Evolutionary conservation across 331 rosid genomes (phyloP).

Genomic region (Dryas integrifolia): DNA sequence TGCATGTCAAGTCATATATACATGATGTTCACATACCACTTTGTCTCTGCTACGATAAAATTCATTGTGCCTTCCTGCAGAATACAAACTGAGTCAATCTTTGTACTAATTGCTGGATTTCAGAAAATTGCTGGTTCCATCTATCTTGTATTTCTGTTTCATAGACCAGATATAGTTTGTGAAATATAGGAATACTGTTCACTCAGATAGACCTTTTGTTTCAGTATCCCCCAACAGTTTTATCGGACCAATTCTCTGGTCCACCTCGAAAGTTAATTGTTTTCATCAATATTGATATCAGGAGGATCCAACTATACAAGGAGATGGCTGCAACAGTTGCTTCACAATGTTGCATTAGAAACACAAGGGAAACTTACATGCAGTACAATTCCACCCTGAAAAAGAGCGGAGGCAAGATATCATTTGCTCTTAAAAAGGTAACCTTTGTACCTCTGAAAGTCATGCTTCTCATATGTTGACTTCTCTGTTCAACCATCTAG

Average conservation of each 20-base stretch:
- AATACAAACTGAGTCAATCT: no score
- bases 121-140: not conserved
- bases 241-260: not conserved
- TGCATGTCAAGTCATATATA: not conserved
- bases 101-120: not conserved
- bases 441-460: conserved; percentile 32
- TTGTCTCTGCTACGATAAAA: no score
- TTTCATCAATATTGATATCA: conserved; percentile 31
- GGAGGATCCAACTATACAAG: conserved; percentile 67
- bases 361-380: no score
- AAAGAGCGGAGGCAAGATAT: no score
- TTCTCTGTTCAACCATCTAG: conserved; percentile 34
- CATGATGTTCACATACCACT: no score
- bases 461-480: conserved; percentile 30
- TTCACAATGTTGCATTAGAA: conserved; percentile 43
- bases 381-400: no score
- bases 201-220: not conserved
- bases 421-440: conserved; percentile 47
- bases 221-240: not conserved
- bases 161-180: not conserved
- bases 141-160: not conserved
- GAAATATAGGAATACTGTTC: not conserved
- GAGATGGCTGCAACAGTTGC: conserved; percentile 66
- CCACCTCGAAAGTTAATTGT: not conserved
- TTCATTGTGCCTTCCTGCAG: no score